Conservation (phyloP, 2,329 filamentous ascomycete genomes). For the Aspergillus sp. region DNA sequence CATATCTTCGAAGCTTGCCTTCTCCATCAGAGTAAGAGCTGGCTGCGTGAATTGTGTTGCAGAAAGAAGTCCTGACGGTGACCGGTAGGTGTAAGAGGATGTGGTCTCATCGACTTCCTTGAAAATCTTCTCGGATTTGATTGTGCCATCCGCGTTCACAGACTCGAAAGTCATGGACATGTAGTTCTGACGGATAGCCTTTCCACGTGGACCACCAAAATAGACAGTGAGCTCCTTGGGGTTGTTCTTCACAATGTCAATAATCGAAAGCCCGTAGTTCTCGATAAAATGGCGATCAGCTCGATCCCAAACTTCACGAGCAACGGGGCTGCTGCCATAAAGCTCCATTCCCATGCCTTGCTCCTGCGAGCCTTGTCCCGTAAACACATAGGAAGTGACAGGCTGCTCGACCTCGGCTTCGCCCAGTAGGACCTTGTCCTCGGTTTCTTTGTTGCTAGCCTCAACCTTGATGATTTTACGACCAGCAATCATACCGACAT, state of each 20-base stretch:
- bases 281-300: slow-evolving; percentile 98
- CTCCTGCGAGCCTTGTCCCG: slow-evolving; percentile 96
- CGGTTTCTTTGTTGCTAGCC: slow-evolving; percentile 89
- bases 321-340: slow-evolving; percentile 88
- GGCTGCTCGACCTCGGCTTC: slow-evolving; percentile 98
- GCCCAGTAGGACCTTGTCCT: slow-evolving; percentile 92
- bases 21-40: slow-evolving; percentile 97
- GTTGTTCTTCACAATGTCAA: slow-evolving; percentile 99
- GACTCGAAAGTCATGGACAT: slow-evolving; percentile 99
- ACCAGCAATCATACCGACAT: slow-evolving; percentile 95
- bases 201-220: slow-evolving; percentile 94
- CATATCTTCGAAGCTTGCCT: slow-evolving; percentile 99
- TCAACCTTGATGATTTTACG: slow-evolving; percentile 99
- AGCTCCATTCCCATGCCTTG: slow-evolving; percentile 99
- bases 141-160: slow-evolving; percentile 83
- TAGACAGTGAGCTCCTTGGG: slow-evolving; percentile 98
- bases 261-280: slow-evolving; percentile 98
- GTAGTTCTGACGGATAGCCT: slow-evolving; percentile 97
- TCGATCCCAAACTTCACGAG: slow-evolving; percentile 95
- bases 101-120: slow-evolving; percentile 94
- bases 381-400: slow-evolving; percentile 95
- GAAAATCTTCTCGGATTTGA: slow-evolving; percentile 99
- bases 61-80: slow-evolving; percentile 88
- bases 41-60: slow-evolving; percentile 99
- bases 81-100: slow-evolving; percentile 94